Percentiles rank a stretch among this genome's conserved stretches.
These are phyloP conservation scores for Solidago caesia DNA, from an alignment of 129 eudicot species.

Conservation along the genomic window DNA sequence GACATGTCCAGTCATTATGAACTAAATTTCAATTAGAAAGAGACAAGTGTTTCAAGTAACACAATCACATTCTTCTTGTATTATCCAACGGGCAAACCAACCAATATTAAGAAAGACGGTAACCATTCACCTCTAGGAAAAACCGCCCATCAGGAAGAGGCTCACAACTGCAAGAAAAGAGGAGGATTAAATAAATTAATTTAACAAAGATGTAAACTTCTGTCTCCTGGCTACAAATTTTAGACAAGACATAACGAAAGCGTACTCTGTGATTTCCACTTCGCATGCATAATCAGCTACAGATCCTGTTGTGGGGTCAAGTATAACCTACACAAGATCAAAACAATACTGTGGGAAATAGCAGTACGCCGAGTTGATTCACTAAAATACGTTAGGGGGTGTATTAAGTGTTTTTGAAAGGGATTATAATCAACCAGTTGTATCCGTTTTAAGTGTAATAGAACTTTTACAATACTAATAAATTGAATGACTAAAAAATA, in stretches of 20 bases:
- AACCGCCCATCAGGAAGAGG: conserved; percentile 99
- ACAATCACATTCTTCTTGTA: background rate
- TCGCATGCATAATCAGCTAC: conserved; percentile 92
- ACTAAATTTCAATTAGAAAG: background rate
- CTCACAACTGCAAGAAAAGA: conserved; percentile 76
- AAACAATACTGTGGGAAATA: conserved; percentile 15
- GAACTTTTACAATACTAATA: too few relatives aligned
- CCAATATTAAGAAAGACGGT: background rate
- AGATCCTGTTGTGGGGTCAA: conserved; percentile 72
- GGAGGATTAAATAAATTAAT: background rate
- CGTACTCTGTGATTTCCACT: conserved; percentile 98
- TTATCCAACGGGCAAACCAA: background rate
- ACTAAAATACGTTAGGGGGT: background rate
- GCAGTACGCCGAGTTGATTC: conserved; percentile 26
- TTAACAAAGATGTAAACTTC: background rate
- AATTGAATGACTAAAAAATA: too few relatives aligned
- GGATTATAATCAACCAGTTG: too few relatives aligned
- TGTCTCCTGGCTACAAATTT: background rate
- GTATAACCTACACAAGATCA: conserved; percentile 58
- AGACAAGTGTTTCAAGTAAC: background rate
- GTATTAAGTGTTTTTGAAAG: too few relatives aligned
- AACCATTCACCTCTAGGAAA: conserved; percentile 68
- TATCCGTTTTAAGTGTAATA: too few relatives aligned
- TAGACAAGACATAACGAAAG: conserved; percentile 5
- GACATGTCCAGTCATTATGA: background rate